Evolutionary conservation across 2,329 filamentous ascomycete species (phyloP), one percentile per base, ranked within the genome.

Genomic region (Ophiostoma novo-ulmi): DNA sequence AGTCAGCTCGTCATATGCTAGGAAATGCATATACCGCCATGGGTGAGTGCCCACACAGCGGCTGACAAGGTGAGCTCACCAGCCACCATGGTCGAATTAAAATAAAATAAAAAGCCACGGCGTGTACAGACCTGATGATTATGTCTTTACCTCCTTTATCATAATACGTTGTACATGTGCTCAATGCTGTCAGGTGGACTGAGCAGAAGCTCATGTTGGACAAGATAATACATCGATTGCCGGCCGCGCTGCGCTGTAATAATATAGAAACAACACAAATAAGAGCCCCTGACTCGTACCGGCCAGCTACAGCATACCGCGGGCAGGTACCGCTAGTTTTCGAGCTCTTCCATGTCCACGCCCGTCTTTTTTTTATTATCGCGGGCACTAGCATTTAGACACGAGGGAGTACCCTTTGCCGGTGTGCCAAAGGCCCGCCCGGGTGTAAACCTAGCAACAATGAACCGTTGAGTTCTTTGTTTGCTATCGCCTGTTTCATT

Each of bases 361-460:
- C 6, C 20, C 48, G 7, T 22, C 44, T 58, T 58, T 10, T 26
- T 58, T 58, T 10, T 26, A 31, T 58, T 1, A 58, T 5, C 8
- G 22, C 52, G 52, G 52, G 52, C 52, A 26, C 52, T 58, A 58
- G 52, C 52, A 58, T 26, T 58, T 58, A 58, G 22, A 26, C 52
- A 26, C 52, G 11, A 58, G 22, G n/a, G 22, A 58, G 22, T 26
- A 14, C 52, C 52, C 52, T 58, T 58, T 26, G 52, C 22, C 52
- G 22, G 52, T 10, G 8, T 13, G 44, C 52, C 7, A 58, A 58
- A 58, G 52, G 52, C 58, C 58, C 58, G 58, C 22, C 58, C 14
- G 13, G 58, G 58, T 35, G 58, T 63, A 26, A 63, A 35, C 17
- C 58, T 35, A 63, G 26, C 26, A 31, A 13, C 26, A 13, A 22